Evolutionary conservation across 768 basidiomycete species (phyloP), one percentile per base, ranked within the genome.

Genomic region (Suillus alpinus): DNA sequence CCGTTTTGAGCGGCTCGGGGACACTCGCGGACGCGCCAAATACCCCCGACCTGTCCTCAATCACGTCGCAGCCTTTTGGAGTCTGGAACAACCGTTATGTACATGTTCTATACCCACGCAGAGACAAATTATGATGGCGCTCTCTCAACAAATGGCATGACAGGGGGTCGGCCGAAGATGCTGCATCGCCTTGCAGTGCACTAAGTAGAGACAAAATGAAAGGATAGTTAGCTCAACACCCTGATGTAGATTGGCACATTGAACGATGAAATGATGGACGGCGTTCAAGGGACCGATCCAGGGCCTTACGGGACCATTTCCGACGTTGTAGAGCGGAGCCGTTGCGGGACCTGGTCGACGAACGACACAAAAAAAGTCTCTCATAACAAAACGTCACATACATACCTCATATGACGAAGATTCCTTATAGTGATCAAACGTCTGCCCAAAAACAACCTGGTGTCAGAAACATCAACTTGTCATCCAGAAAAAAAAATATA

Each of bases 281-380:
- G 41, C 39, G 41, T 52, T 47, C 59, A 57, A 44, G 43, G 59
- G 59, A 60, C 59, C 59, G 59, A 37, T 46, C 36, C 56, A 60
- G 59, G 59, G 59, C 39, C 56, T 47, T 39, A 55, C 39, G 53
- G 10, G 37, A 37, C 52, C 52, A 55, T 37, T 10, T 39, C 36
- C 52, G 36, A 26, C 53, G 26, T 40, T 18, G 53, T 18, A 26
- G 16, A 39, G 37, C 53, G 53, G 53, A 55, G 26, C 53, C 53
- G 53, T 37, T 37, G 16, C 37, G 36, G 53, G 36, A 39, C 53
- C 53, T 55, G 53, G 53, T 39, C 37, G 26, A 55, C 39, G 14
- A 55, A 39, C 53, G 53, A 53, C 34, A 55, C 36, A 53, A 53
- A 36, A 13, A 26, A 26, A 10, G 18, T n/a, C 47, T 49, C 36